Percentiles rank a stretch among this genome's conserved stretches.
Evolutionary conservation across 371 early-diverging fungal genomes (phyloP).

Genomic region (Apophysomyces sp.): DNA sequence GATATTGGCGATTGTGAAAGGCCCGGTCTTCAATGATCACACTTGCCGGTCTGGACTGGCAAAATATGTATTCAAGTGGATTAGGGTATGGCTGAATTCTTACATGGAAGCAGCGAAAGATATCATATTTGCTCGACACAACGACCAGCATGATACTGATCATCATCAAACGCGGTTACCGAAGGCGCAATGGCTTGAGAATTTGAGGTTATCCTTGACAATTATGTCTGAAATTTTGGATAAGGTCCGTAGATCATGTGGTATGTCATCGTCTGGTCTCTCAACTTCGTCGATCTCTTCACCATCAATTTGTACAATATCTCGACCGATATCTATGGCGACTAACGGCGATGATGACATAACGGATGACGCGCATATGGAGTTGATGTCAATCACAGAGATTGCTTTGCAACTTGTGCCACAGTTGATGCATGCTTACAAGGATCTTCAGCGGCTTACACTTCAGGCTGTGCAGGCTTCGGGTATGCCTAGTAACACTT

Average conservation of each 20-base stretch:
- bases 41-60: constrained; percentile 51
- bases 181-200: constrained; percentile 52
- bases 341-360: constrained; percentile 24
- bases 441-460: constrained; percentile 39
- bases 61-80: constrained; percentile 57
- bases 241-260: constrained; percentile 45
- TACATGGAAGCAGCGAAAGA: constrained; percentile 48
- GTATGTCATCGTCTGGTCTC: constrained; percentile 31
- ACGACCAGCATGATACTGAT: constrained; percentile 31
- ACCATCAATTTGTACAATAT: constrained; percentile 30
- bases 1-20: constrained; percentile 57
- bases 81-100: constrained; percentile 54
- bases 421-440: constrained; percentile 41
- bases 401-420: constrained; percentile 38
- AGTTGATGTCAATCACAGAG: constrained; percentile 25
- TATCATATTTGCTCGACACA: constrained; percentile 40
- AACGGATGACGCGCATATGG: constrained; percentile 19
- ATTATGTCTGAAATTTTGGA: constrained; percentile 57
- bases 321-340: constrained; percentile 42
- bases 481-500: not conserved
- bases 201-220: constrained; percentile 51
- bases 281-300: constrained; percentile 31
- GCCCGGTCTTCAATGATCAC: constrained; percentile 58
- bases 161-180: constrained; percentile 34
- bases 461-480: constrained; percentile 41